Evolutionary conservation across 768 basidiomycete genomes (phyloP), one percentile per base, ranked within the genome.

Genomic region (Tylopilus plumbeoviolaceoides): DNA sequence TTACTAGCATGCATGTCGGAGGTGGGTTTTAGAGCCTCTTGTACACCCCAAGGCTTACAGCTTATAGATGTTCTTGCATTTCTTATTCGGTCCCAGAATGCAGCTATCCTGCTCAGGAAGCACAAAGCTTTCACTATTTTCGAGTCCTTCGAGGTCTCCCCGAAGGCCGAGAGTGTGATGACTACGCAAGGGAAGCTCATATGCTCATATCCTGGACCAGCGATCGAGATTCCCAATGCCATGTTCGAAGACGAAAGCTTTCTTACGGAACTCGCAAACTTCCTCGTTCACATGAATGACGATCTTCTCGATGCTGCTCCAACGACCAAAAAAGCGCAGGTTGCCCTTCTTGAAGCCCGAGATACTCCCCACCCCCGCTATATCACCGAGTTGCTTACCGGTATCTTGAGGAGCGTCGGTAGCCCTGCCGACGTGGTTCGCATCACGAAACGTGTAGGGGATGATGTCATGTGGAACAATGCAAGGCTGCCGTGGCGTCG

Each of bases 91-190:
- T 69, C 72, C 0, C 81, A 82, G 51, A 82, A 82, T 45, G 78
- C 75, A 4, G 77, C 70, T 10, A 50, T 82, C 4, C 60, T 81
- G 11, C 56, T 78, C 18, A 70, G 75, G 35, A 66, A 63, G 45
- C 49, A 49, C 15, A 44, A 54, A n/a, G 36, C 56, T 7, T 50
- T 59, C 12, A 71, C 73, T 12, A 51, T 69, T 21, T 73, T 76
- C 50, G 80, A 81, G 55, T 62, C 64, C 7, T 83, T 82, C 50
- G 76, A 81, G 56, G 67, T 74, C 14, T 75, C 75, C 2, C 71
- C 77, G 1, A 58, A 60, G 23, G 57, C 68, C 3, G 59, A 58
- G 11, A 55, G 53, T 7, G 70, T 82, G 20, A 75, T 77, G 64
- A 60, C 55, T 2, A 47, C 70, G 0, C 56, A 59, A 33, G 78